These are phyloP conservation scores for Aspergillus felis DNA, from an alignment of 2,329 filamentous ascomycete species.

Conservation along the genomic window DNA sequence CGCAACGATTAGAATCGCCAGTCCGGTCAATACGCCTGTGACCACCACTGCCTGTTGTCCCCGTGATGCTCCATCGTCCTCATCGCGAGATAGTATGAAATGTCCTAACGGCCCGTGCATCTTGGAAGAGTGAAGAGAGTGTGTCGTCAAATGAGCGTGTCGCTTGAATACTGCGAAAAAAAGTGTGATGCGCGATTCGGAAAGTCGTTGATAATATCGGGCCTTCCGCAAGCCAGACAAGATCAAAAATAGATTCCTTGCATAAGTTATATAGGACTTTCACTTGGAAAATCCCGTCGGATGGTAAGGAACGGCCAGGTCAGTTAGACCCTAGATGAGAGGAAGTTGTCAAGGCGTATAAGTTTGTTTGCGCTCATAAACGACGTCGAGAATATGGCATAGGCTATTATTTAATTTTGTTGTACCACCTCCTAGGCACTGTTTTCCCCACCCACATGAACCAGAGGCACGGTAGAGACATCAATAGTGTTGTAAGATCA, in stretches of 20 bases:
- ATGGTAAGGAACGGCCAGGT: not conserved
- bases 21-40: constrained; percentile 25
- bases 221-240: not conserved
- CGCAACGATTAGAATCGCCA: constrained; percentile 22
- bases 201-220: not conserved
- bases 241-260: not conserved
- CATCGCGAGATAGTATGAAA: constrained; percentile 15
- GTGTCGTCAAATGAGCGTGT: constrained; percentile 5
- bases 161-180: not conserved
- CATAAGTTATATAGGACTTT: not conserved
- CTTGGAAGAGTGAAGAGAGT: constrained; percentile 6
- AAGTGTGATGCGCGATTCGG: not conserved
- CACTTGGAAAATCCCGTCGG: not conserved
- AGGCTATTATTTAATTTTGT: not conserved
- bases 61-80: constrained; percentile 16
- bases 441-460: not conserved
- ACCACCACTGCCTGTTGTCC: constrained; percentile 28
- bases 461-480: not conserved
- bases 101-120: constrained; percentile 15
- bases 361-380: not conserved
- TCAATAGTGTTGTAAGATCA: not conserved
- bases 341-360: not conserved
- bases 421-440: not conserved
- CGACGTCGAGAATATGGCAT: not conserved
- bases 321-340: not conserved